Evolutionary conservation across 495 filamentous ascomycete genomes (phyloP), one percentile per base, ranked within the genome.

Genomic region (Aspergillus sclerotioniger): DNA sequence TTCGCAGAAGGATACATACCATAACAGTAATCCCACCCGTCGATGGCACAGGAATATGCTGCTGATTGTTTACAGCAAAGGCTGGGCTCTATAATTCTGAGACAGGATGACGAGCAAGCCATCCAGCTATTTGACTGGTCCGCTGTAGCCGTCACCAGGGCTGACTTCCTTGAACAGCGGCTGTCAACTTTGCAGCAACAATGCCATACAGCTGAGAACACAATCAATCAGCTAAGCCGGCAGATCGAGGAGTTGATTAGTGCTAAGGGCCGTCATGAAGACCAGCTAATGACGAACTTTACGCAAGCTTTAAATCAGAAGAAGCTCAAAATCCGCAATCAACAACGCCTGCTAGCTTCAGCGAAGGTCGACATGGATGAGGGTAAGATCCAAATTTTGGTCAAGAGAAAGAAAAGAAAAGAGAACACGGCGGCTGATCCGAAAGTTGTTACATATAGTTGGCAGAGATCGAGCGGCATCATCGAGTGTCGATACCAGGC

Each of bases 241-340:
- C 82, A 87, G 64, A 70, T 91, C 0, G 78, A 85, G 8, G 85
- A 90, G 33, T 79, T 92, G 28, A 76, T 83, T n/a, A 72, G 72
- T 37, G 75, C 86, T 10, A 91, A 91, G 61, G 73, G 71, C 43
- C 82, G 84, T 16, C 82, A 91, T 54, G 90, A 96, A 64, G 76
- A 81, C 16, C 82, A 86, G 51, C 68, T 95, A 6, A 71, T 95
- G 3, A 78, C 82, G 37, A 91, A 90, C 66, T 90, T 91, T 54
- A 80, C 80, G 33, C 77, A 81, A 17, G 69, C 95, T 2, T 70
- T 96, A 0, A 96, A 96, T 61, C 85, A 87, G 63, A 96, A 96
- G 72, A 96, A 96, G 71, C 76, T 90, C n/a, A 95, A 94, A 71
- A 93, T 96, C 20, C 76, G 90, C 29, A 87, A 93, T 59, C 89